Base-by-base conservation (phyloP, 371 early-diverging fungal genomes). In the Zychaea mexicana region DNA sequence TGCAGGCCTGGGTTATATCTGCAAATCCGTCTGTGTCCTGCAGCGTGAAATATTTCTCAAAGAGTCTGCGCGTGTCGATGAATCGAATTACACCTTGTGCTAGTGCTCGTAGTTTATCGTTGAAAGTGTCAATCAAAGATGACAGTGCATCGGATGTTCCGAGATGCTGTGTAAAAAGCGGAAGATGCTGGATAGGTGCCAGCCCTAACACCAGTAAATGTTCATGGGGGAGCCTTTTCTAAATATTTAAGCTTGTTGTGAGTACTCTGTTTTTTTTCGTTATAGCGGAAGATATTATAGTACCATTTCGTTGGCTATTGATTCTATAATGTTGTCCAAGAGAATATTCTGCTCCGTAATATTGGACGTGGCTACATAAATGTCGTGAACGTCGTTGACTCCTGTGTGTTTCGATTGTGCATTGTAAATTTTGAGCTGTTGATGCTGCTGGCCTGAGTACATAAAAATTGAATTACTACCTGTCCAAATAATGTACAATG, bases 361-460 rank as follows among this genome's bases (percentile, higher is more conserved):
- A 4, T 56, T 26, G 5, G 27, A 57, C 15, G 57, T 62, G 46
- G 27, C 60, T 38, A 66, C 45, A 54, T 59, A 72, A 22, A 68
- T 72, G 46, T 72, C 72, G 53, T 72, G 69, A 3, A 72, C 42
- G 52, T 72, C 72, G 32, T 72, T 72, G 2, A 68, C 66, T 3
- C 72, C 72, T 63, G 59, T 12, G n/a, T n/a, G n/a, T n/a, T n/a
- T n/a, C n/a, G n/a, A n/a, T n/a, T n/a, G n/a, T n/a, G n/a, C n/a
- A n/a, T n/a, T n/a, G n/a, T n/a, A n/a, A n/a, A n/a, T n/a, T n/a
- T n/a, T n/a, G n/a, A n/a, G n/a, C n/a, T n/a, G n/a, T n/a, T n/a
- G n/a, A n/a, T n/a, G n/a, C n/a, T n/a, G n/a, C n/a, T n/a, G n/a
- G n/a, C n/a, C n/a, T n/a, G n/a, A n/a, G n/a, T n/a, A n/a, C n/a